phyloP scores from a whole-genome alignment of 768 basidiomycete genomes.

The Lyophyllum semitale region DNA sequence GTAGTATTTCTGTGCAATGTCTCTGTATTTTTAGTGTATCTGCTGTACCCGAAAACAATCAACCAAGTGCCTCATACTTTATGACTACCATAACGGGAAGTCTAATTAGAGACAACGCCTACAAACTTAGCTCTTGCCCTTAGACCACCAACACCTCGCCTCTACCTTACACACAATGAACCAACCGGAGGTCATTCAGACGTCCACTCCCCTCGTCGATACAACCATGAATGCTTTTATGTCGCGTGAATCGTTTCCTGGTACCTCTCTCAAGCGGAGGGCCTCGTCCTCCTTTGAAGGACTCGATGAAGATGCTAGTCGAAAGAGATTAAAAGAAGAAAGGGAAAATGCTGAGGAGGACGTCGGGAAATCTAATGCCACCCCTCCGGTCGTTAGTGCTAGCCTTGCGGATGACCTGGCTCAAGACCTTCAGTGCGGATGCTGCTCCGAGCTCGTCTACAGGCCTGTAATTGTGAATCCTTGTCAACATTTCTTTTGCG shows the following conservation, averaged over 20 bases:
- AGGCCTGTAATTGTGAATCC: constrained; percentile 80
- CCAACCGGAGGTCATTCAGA: constrained; percentile 9
- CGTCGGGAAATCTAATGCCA: constrained; percentile 5
- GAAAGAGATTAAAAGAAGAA: constrained; percentile 64
- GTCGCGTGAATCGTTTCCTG: constrained; percentile 12
- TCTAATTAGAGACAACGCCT: constrained; percentile 23
- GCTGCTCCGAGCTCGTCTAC: constrained; percentile 82
- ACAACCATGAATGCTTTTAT: constrained; percentile 15
- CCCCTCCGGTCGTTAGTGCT: constrained; percentile 13
- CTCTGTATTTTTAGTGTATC: constrained; percentile 12
- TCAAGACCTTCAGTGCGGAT: constrained; percentile 82
- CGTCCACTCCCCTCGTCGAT: constrained; percentile 18
- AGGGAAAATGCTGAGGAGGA: constrained; percentile 17
- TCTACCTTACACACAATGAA: constrained; percentile 13
- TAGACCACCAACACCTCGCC: constrained; percentile 17
- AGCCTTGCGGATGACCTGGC: constrained; percentile 61
- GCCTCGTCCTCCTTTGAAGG: constrained; percentile 62
- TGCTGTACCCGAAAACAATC: constrained; percentile 3
- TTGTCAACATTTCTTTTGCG: constrained; percentile 91
- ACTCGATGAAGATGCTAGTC: constrained; percentile 43
- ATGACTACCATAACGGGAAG: constrained; percentile 20
- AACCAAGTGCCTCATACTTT: constrained; percentile 16
- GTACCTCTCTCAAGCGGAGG: constrained; percentile 52
- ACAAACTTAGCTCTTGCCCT: constrained; percentile 18
- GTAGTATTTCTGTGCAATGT: constrained; percentile 7